Evolutionary conservation across 805 yeast genomes (phyloP), one percentile per base, ranked within the genome.

Genomic region (Metschnikowia corniflorae): DNA sequence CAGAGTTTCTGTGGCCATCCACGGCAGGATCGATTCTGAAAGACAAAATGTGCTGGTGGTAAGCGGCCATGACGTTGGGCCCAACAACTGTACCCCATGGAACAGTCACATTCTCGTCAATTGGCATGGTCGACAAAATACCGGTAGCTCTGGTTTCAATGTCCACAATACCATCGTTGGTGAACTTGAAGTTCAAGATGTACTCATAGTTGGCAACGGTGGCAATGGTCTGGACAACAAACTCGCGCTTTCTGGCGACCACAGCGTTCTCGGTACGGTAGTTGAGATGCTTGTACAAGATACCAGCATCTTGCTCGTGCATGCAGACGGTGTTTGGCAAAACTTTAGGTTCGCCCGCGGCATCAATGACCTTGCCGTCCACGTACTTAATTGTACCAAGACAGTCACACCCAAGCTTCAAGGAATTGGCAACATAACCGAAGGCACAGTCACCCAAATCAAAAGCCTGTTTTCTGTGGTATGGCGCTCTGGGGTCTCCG

Each of bases 181-280:
- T 84, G 53, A 84, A 78, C 55, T 82, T 75, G 55, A 79, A 65
- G 63, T 82, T 82, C 49, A 83, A 60, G 47, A 81, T 75, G 67
- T 84, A 84, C 65, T 84, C 94, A 65, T 84, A 84, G 69, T 84
- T 84, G 43, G 88, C 88, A 44, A 83, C 91, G 25, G 93, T 84
- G 21, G 89, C 86, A 55, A 84, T 79, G 36, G 86, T 81, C 67
- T 84, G 91, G 43, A 83, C 74, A 29, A 83, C 80, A 49, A 84
- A 78, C 58, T 82, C 86, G 63, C 91, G 77, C 66, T 80, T 78
- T 71, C 93, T 78, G 17, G 83, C 80, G 44, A 80, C 79, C 46
- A 80, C 81, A 13, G 86, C 77, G 40, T 70, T 67, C 41, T 70
- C 68, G 39, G 83, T 83, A 71, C 94, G 74, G 70, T 79, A 84